These are phyloP conservation scores for Macrocybe gigantea DNA, from an alignment of 768 basidiomycete species.

Conservation along the genomic window DNA sequence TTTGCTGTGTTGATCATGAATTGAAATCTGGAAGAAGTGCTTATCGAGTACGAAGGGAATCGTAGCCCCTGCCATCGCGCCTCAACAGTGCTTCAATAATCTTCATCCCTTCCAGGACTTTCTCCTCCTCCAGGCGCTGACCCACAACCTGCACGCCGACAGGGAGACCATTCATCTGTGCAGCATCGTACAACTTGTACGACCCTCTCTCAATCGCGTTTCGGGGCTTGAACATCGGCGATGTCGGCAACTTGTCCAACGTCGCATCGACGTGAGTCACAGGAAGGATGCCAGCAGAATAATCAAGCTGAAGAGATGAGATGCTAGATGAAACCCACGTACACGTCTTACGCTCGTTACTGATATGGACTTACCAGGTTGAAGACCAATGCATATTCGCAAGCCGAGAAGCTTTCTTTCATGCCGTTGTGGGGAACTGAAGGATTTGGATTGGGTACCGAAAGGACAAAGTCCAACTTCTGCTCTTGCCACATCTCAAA, in stretches of 20 bases:
- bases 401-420: slow-evolving; percentile 45
- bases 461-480: slow-evolving; percentile 53
- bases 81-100: slow-evolving; percentile 34
- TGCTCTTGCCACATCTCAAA: slow-evolving; percentile 32
- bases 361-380: slow-evolving; percentile 39
- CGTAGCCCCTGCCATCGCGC: slow-evolving; percentile 19
- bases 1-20: no score
- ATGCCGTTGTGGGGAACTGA: slow-evolving; percentile 49
- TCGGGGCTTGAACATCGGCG: slow-evolving; percentile 24
- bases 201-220: slow-evolving; percentile 40
- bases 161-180: slow-evolving; percentile 52
- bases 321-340: neutral
- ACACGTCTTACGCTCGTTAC: neutral
- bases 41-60: slow-evolving; percentile 8
- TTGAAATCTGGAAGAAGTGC: no score
- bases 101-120: slow-evolving; percentile 55
- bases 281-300: slow-evolving; percentile 52
- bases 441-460: slow-evolving; percentile 51
- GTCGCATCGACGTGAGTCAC: slow-evolving; percentile 44
- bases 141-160: slow-evolving; percentile 59
- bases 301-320: slow-evolving; percentile 31
- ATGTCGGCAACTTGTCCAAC: slow-evolving; percentile 29
- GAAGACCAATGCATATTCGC: slow-evolving; percentile 58
- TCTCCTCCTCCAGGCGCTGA: slow-evolving; percentile 56
- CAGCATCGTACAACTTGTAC: slow-evolving; percentile 45